Base-by-base conservation (phyloP, 83 land plant genomes). In the Picea engelmannii region DNA sequence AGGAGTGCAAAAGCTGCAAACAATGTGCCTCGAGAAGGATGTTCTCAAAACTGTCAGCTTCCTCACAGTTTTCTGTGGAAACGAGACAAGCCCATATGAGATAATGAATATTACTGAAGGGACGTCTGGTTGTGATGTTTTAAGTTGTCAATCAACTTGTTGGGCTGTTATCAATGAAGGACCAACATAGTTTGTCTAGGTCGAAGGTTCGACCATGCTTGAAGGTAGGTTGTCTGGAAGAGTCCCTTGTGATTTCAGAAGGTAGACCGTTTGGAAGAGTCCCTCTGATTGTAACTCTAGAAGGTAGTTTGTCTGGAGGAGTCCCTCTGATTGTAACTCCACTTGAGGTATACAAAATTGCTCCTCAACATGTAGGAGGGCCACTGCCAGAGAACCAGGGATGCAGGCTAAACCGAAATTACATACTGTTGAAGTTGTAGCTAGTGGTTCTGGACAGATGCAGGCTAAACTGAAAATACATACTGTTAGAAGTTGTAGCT, bases 81-180 rank as follows among this genome's bases (percentile, higher is more conserved):
- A 89, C 31, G 70, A 49, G 90, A 88, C 81, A 49, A 67, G 69
- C 4, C 82, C 88, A 35, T 89, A 90, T 5, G 89, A 59, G 4
- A 92, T 47, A 38, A 91, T 81, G 64, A 86, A 87, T 5, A 62
- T 81, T 2, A 90, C 90, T 20, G 79, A 83, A 0, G 91, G 88
- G 24, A 79, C 5, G 18, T 25, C 5, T 6, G 20, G 15, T 66
- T 66, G 27, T 24, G 68, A 13, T 9, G 31, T 2, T 66, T 25
- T 2, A 25, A 66, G 15, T 66, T 66, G 27, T 66, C 68, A 23
- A 66, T 25, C 31, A 66, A 4, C 68, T 24, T 66, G 23, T 66
- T 21, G 68, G 68, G 8, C 11, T 11, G 7, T 66, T 66, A 66
- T 23, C 4, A 3, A 9, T 23, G 31, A 66, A 23, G 68, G 27